These are phyloP conservation scores for Takashimella tepidaria DNA, from an alignment of 1,284 basidiomycete genomes.

Conservation along the genomic window DNA sequence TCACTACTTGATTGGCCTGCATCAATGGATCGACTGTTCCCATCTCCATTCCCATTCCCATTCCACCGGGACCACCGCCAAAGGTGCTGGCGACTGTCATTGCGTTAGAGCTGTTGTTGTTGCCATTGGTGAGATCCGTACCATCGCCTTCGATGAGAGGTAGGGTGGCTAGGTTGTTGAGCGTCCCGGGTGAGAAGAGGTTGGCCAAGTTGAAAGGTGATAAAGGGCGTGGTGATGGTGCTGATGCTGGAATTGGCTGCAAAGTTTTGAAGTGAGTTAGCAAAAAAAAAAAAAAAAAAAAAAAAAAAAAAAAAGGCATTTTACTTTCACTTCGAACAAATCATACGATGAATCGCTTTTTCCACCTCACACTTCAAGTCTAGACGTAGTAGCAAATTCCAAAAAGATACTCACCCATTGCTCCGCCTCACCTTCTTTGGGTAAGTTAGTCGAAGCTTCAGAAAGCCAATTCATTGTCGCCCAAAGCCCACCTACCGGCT, in stretches of 20 bases:
- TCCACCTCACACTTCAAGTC: too few relatives aligned
- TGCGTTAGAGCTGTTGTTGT: neutral
- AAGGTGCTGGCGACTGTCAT: conserved; percentile 1
- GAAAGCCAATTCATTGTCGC: conserved; percentile 41
- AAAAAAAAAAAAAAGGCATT: too few relatives aligned
- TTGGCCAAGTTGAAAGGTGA: conserved; percentile 26
- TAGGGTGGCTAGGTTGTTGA: conserved; percentile 1
- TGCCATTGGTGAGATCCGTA: conserved; percentile 1
- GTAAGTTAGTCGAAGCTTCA: neutral
- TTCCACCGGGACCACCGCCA: too few relatives aligned
- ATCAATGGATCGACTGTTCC: neutral
- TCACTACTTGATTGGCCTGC: conserved; percentile 16
- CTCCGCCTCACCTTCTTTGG: conserved; percentile 10
- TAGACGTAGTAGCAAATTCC: too few relatives aligned
- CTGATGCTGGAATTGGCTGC: too few relatives aligned
- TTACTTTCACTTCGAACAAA: too few relatives aligned
- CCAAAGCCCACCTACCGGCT: conserved; percentile 35
- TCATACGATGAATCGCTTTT: too few relatives aligned
- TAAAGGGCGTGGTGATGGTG: conserved; percentile 15
- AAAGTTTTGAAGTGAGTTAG: too few relatives aligned
- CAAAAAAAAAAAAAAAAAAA: too few relatives aligned
- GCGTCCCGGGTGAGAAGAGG: neutral
- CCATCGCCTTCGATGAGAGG: conserved; percentile 15
- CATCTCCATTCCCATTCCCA: too few relatives aligned
- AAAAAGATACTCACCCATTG: conserved; percentile 26